Conservation (phyloP, 2,329 filamentous ascomycete species). For the Lachnellula arida region DNA sequence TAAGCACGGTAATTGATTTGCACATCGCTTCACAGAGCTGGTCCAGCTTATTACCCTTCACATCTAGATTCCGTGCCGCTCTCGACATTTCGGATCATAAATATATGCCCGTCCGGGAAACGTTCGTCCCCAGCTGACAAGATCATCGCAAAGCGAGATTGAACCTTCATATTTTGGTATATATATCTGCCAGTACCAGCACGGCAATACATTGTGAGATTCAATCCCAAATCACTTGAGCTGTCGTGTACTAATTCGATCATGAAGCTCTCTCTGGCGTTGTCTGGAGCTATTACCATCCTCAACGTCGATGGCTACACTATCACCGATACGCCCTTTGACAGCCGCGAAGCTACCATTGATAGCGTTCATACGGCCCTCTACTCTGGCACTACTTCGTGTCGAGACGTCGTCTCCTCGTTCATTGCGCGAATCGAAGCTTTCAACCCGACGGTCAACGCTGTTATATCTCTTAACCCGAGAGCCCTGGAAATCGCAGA, state of each 20-base stretch:
- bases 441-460: conserved; percentile 53
- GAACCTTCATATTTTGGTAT: background rate
- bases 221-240: background rate
- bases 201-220: background rate
- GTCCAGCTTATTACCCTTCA: no score
- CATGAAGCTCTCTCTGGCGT: background rate
- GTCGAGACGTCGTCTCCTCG: conserved; percentile 17
- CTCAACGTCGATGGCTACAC: conserved; percentile 13
- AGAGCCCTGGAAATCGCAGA: conserved; percentile 45
- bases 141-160: background rate
- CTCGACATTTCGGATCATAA: no score
- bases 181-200: background rate
- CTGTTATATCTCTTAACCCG: conserved; percentile 37
- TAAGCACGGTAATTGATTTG: no score
- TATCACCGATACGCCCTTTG: conserved; percentile 34
- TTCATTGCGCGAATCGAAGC: conserved; percentile 50
- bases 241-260: background rate
- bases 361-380: conserved; percentile 51
- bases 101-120: no score
- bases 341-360: conserved; percentile 55
- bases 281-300: background rate
- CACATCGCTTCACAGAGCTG: no score
- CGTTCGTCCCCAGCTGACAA: no score
- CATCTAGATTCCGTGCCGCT: no score
- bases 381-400: conserved; percentile 38